phyloP scores from a whole-genome alignment of 176 grass and related monocot species.

The Carex littledalei region DNA sequence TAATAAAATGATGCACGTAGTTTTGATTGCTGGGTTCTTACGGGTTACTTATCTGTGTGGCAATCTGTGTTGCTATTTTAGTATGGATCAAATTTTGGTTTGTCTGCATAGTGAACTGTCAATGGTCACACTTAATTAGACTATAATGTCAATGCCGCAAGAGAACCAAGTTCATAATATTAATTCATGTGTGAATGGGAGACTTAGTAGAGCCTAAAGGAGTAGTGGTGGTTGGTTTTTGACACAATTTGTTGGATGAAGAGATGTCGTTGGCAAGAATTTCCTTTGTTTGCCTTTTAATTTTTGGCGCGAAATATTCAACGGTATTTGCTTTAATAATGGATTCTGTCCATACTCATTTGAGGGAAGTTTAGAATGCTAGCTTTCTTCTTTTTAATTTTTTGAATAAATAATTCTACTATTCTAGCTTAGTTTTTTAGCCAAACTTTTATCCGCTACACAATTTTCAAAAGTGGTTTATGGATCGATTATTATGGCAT shows the following conservation, averaged over 20 bases:
- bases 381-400: not conserved
- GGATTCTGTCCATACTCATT: slow-evolving; percentile 28
- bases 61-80: not conserved
- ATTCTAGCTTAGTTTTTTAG: not conserved
- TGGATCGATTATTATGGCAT: not conserved
- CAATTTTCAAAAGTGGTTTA: not conserved
- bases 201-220: not conserved
- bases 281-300: slow-evolving; percentile 11
- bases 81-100: not conserved
- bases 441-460: not conserved
- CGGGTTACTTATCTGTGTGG: not conserved
- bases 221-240: not conserved
- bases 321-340: slow-evolving; percentile 12
- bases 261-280: slow-evolving; percentile 12
- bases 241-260: not conserved
- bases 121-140: not conserved
- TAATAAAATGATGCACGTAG: slow-evolving; percentile 5
- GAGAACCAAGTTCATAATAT: not conserved
- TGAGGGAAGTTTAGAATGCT: not conserved
- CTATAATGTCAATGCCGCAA: not conserved
- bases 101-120: too few species aligned
- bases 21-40: not conserved
- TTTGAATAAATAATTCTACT: not conserved
- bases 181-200: not conserved
- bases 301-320: slow-evolving; percentile 9